Evolutionary conservation across 1,139 yeast species (phyloP), one percentile per base, ranked within the genome.

Genomic region (Trichomonascaceae sp.): DNA sequence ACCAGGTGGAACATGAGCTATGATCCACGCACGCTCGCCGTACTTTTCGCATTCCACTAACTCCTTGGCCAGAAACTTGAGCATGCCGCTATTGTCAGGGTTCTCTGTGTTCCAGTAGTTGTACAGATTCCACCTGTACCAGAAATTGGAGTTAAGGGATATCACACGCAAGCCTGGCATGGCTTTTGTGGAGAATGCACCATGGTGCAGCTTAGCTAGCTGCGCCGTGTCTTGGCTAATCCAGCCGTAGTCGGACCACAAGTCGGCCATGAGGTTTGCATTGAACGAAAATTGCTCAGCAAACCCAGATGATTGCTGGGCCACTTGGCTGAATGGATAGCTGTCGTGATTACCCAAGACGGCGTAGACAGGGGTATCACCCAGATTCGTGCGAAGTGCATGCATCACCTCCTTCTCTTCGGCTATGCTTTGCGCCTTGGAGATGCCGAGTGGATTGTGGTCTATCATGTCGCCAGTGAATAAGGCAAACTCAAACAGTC

Each of bases 321-420:
- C 76, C 37, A 74, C 52, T 52, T 76, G 82, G 13, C 76, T 79
- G 47, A 74, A 76, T 13, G 85, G 85, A 62, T 69, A 76, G 14
- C 77, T 70, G 47, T 77, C 85, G 51, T 77, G 85, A 52, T 76
- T 76, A 13, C 87, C 85, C 45, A 77, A 58, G 22, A 71, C 72
- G 8, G 82, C 67, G 47, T 60, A 75, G n/a, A 77, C 70, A 2
- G 82, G 77, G 13, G 72, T 54, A 35, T 68, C 60, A 9, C 65
- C 60, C 42, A 77, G 64, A 49, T 61, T 67, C 33, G 63, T 56
- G 49, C 76, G 76, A 61, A 76, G 61, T 38, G 73, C 67, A 39
- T 64, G 54, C 52, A 73, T 65, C 1, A 71, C 54, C 27, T 56
- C 54, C 32, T 63, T 61, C 52, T 77, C 84, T 13, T 75, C 74